These are phyloP conservation scores for Solanum piurae DNA, from an alignment of 257 asterid species.

Conservation along the genomic window DNA sequence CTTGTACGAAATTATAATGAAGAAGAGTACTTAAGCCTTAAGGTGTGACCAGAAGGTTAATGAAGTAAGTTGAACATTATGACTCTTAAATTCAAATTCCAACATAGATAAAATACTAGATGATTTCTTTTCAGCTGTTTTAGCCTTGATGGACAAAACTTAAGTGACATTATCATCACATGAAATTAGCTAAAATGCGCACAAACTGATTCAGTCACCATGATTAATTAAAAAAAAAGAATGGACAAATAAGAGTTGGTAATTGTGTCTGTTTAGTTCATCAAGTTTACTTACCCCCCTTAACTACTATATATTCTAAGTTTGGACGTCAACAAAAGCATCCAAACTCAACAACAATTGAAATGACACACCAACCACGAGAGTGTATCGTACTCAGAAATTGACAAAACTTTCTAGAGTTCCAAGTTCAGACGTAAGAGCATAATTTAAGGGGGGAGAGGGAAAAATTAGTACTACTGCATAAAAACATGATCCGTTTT, in stretches of 20 bases:
- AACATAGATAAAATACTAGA: too few relatives aligned
- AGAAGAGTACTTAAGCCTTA: not conserved
- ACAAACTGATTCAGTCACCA: too few relatives aligned
- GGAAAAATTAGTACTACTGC: not conserved
- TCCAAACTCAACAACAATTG: not conserved
- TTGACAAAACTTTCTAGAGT: not conserved
- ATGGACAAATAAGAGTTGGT: not conserved
- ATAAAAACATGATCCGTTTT: not conserved
- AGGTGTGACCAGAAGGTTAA: not conserved
- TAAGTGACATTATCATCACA: too few relatives aligned
- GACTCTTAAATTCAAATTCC: too few relatives aligned
- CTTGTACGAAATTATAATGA: too few relatives aligned
- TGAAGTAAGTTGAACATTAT: not conserved
- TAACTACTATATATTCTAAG: not conserved
- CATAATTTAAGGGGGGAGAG: not conserved
- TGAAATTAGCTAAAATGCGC: not conserved
- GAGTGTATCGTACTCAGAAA: not conserved
- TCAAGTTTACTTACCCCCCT: not conserved
- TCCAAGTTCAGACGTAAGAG: not conserved
- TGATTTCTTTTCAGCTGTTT: accelerated
- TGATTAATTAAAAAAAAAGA: too few relatives aligned
- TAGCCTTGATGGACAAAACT: not conserved
- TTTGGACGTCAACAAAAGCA: not conserved
- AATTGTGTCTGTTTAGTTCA: not conserved
- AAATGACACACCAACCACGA: not conserved